Evolutionary conservation across 2,329 filamentous ascomycete species (phyloP).

Genomic region (Aspergillus jensenii): DNA sequence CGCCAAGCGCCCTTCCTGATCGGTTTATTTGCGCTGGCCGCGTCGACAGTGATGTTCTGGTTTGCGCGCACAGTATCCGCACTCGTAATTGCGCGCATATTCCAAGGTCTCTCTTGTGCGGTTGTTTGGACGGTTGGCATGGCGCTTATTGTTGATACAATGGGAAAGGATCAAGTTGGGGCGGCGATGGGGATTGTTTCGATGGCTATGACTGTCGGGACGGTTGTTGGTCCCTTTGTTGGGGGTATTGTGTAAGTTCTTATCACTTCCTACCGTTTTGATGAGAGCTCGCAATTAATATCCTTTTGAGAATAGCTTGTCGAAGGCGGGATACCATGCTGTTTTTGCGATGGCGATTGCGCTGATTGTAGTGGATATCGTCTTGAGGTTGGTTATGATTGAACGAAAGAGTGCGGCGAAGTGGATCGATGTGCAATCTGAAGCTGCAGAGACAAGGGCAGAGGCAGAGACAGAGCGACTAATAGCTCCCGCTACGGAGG

Average conservation of each 20-base stretch:
- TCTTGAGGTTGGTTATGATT: conserved; percentile 60
- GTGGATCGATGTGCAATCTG: conserved; percentile 10
- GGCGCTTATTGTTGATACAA: conserved; percentile 60
- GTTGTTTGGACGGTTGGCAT: conserved; percentile 63
- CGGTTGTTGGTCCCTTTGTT: conserved; percentile 56
- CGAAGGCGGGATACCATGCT: conserved; percentile 28
- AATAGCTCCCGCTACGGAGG: conserved; percentile 3
- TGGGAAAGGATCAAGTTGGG: conserved; percentile 57
- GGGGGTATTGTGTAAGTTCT: conserved; percentile 57
- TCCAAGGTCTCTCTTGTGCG: conserved; percentile 59
- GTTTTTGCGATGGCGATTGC: conserved; percentile 41
- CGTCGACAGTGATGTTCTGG: conserved; percentile 57
- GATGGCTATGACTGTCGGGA: conserved; percentile 57
- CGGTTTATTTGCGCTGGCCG: conserved; percentile 53
- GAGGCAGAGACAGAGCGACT: conserved; percentile 1
- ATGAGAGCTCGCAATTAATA: background rate
- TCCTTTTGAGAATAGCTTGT: conserved; percentile 16
- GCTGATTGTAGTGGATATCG: conserved; percentile 57
- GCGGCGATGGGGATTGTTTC: conserved; percentile 57
- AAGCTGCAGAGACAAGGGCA: background rate
- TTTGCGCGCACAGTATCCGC: conserved; percentile 49
- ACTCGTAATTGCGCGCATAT: conserved; percentile 52
- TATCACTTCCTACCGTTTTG: background rate
- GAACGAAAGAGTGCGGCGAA: conserved; percentile 39
- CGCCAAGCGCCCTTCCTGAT: conserved; percentile 58